Base-by-base conservation (phyloP, 163 green algal species). In the Chlorella variabilis region DNA sequence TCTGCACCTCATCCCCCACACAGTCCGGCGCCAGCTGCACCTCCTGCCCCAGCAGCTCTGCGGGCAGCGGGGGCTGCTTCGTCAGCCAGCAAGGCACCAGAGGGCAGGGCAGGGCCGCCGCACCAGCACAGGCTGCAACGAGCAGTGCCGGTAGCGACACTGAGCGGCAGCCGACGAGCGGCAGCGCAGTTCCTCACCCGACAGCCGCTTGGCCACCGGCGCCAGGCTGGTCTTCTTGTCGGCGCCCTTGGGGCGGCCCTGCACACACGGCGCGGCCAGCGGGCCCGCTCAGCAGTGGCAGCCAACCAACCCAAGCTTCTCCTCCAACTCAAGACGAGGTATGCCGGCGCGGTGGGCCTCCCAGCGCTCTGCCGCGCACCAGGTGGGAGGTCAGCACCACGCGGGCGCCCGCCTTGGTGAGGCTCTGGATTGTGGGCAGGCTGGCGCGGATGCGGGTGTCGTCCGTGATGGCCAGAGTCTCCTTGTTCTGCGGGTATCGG, bases 391-490 rank as follows among this genome's bases (percentile, higher is more conserved):
- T 82, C 56, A 96, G 88, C 38, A 89, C 92, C 95, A 98, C 81
- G 41, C 69, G 84, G 68, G 97, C 97, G 71, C 96, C 96, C 77
- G 98, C 97, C 73, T 97, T 91, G 42, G 96, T 77, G 61, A 99
- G 93, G 88, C 98, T 97, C 91, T 98, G 94, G n/a, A 99, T 89
- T 48, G 97, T 99, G 62, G 96, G 96, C 71, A 99, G 87, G 38
- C 94, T 93, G 75, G 96, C 95, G 27, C 94, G 91, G 85, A 99
- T 99, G 83, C 97, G 93, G 59, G 97, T 99, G 92, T 99, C 97
- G 80, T 99, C 97, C 31, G 93, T 98, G 90, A 99, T 98, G 41
- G 95, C 94, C 49, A 90, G 83, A 68, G 78, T 86, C 29, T 59
- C 45, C 69, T 85, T 85, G 81, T 87, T 75, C 70, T 84, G 75